Conservation (phyloP, 495 filamentous ascomycete species). For the Lasiosphaeria ovina region DNA sequence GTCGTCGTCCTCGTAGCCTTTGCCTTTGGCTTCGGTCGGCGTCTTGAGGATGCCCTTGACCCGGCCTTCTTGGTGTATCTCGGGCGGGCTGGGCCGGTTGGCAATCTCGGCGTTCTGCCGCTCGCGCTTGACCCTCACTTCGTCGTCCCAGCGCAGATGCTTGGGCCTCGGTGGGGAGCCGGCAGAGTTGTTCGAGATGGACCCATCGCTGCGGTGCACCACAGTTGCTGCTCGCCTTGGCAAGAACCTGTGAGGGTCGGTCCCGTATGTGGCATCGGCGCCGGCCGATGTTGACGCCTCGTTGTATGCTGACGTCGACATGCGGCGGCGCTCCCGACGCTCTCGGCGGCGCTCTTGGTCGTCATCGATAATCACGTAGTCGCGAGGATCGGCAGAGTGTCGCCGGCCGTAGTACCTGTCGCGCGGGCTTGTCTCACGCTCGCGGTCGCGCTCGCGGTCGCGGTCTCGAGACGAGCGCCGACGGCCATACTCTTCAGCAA, state of each 20-base stretch:
- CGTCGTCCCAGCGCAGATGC: conserved; percentile 33
- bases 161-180: conserved; percentile 28
- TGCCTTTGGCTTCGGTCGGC: neutral
- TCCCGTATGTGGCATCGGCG: neutral
- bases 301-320: conserved; percentile 9
- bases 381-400: conserved; percentile 12
- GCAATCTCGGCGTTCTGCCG: conserved; percentile 40
- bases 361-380: conserved; percentile 27
- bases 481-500: conserved; percentile 23
- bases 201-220: conserved; percentile 28
- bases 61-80: conserved; percentile 6
- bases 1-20: conserved; percentile 17
- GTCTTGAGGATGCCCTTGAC: conserved; percentile 37
- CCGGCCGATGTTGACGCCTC: conserved; percentile 13
- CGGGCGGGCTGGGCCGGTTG: conserved; percentile 29
- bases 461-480: conserved; percentile 19
- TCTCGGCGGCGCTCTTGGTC: conserved; percentile 27
- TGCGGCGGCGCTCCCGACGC: conserved; percentile 20
- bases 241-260: conserved; percentile 7
- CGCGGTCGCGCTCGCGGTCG: conserved; percentile 14
- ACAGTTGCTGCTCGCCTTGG: conserved; percentile 23
- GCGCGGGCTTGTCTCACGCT: conserved; percentile 5
- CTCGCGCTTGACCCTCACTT: conserved; percentile 27
- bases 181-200: conserved; percentile 21
- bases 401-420: conserved; percentile 18